These are phyloP conservation scores for Pyrenophora seminiperda DNA, from an alignment of 2,329 filamentous ascomycete genomes.

Conservation along the genomic window DNA sequence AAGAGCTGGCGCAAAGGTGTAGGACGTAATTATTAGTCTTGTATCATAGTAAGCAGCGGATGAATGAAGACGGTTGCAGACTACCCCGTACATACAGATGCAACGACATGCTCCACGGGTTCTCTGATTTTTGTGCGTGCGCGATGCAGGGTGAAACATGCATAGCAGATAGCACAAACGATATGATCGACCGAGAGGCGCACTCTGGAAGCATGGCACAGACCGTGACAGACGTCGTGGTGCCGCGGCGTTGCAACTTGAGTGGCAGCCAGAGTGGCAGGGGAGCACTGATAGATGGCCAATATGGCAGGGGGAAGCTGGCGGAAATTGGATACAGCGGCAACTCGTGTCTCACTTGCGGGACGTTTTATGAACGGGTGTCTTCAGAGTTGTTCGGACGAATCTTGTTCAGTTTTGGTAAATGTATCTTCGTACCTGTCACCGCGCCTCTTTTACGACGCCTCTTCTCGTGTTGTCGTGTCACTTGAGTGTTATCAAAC, in stretches of 20 bases:
- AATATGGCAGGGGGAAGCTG: constrained; percentile 14
- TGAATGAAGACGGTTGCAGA: constrained; percentile 1
- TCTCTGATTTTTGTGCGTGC: not conserved
- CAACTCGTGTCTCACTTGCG: constrained; percentile 14
- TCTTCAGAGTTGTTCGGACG: constrained; percentile 1
- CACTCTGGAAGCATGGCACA: constrained; percentile 4
- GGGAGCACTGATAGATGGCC: constrained; percentile 14
- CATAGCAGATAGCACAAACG: constrained; percentile 7
- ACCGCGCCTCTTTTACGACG: not conserved
- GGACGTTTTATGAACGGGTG: constrained; percentile 11
- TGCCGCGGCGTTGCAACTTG: constrained; percentile 7
- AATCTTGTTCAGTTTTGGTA: not conserved
- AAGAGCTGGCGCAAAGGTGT: not conserved
- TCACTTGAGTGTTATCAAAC: constrained; percentile 9
- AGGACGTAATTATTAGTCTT: constrained; percentile 3
- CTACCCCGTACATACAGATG: no score
- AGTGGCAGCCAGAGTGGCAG: not conserved
- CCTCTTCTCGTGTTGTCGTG: not conserved
- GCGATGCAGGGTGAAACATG: constrained; percentile 3
- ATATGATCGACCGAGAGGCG: constrained; percentile 3
- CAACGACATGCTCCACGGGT: not conserved
- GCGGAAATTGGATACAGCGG: constrained; percentile 18
- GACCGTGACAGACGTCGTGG: no score
- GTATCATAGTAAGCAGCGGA: not conserved
- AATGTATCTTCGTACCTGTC: constrained; percentile 1